These are phyloP conservation scores for Mucor saturninus DNA, from an alignment of 371 early-diverging fungal genomes.

Conservation along the genomic window DNA sequence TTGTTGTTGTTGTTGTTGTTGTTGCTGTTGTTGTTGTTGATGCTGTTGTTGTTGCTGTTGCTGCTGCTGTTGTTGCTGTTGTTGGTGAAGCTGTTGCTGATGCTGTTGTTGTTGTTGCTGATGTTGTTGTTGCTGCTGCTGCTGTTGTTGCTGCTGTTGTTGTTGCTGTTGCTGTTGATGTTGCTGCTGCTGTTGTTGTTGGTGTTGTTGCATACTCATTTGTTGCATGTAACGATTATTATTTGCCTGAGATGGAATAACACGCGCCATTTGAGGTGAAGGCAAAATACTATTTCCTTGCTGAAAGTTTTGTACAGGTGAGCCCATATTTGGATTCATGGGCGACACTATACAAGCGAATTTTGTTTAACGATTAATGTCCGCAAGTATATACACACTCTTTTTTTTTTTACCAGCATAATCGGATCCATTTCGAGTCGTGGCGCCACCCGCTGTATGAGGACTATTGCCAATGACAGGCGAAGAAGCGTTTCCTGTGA, in stretches of 20 bases:
- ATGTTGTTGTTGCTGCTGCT: background rate
- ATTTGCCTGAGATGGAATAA: constrained; percentile 45
- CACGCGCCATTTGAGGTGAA: constrained; percentile 40
- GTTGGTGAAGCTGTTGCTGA: background rate
- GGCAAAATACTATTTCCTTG: constrained; percentile 33
- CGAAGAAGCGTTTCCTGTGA: constrained; percentile 28
- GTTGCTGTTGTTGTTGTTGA: background rate
- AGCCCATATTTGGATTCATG: constrained; percentile 34
- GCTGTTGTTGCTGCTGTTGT: constrained; percentile 2
- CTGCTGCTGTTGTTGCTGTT: background rate
- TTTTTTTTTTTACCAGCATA: constrained; percentile 33
- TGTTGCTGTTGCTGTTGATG: constrained; percentile 8
- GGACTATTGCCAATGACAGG: constrained; percentile 43
- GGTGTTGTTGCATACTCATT: constrained; percentile 24
- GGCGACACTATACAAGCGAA: constrained; percentile 31
- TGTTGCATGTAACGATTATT: constrained; percentile 42
- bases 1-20: background rate
- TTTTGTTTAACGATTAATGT: too few relatives aligned
- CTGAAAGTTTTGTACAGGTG: constrained; percentile 37
- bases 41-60: background rate
- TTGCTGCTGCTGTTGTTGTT: constrained; percentile 27
- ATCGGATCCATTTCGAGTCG: constrained; percentile 30
- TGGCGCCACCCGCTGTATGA: constrained; percentile 27
- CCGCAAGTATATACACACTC: background rate
- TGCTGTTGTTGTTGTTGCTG: background rate